Conservation (phyloP, 768 basidiomycete species). For the Terana coerulea region DNA sequence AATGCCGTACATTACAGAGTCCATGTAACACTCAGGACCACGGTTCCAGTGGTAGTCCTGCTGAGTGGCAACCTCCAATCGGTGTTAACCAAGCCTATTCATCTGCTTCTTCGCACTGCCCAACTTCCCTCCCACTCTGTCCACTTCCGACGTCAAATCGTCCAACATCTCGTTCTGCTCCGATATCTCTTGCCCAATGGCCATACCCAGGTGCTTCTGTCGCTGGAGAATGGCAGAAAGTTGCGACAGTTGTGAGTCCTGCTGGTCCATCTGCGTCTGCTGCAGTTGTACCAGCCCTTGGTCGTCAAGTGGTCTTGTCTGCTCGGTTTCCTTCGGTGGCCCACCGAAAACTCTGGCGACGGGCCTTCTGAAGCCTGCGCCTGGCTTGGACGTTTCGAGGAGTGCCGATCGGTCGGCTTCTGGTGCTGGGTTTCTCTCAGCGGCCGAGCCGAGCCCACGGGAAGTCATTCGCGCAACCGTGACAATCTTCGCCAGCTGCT, state of each 20-base stretch:
- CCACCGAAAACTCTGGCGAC: slow-evolving; percentile 80
- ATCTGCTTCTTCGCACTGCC: slow-evolving; percentile 77
- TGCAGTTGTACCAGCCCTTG: slow-evolving; percentile 78
- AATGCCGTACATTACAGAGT: too few species aligned
- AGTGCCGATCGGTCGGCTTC: slow-evolving; percentile 65
- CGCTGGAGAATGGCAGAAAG: slow-evolving; percentile 79
- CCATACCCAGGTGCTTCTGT: slow-evolving; percentile 82
- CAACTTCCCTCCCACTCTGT: slow-evolving; percentile 74
- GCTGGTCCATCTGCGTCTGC: slow-evolving; percentile 73
- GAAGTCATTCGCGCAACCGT: slow-evolving; percentile 63
- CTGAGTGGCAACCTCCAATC: slow-evolving; percentile 1
- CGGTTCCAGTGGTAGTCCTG: background rate
- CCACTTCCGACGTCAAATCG: slow-evolving; percentile 70
- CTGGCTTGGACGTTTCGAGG: slow-evolving; percentile 35
- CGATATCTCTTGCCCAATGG: slow-evolving; percentile 78
- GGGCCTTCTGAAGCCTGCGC: slow-evolving; percentile 36
- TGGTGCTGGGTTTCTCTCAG: slow-evolving; percentile 40
- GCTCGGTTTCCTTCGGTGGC: slow-evolving; percentile 72
- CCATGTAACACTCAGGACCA: too few species aligned
- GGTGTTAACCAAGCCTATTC: slow-evolving; percentile 62
- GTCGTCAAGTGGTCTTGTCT: slow-evolving; percentile 86
- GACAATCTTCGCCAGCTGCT: slow-evolving; percentile 82
- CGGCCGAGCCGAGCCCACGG: slow-evolving; percentile 32
- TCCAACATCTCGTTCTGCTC: slow-evolving; percentile 87
- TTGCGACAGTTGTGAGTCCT: slow-evolving; percentile 78